Base-by-base conservation (phyloP, 148 eudicot species). In the Spergularia bocconei region DNA sequence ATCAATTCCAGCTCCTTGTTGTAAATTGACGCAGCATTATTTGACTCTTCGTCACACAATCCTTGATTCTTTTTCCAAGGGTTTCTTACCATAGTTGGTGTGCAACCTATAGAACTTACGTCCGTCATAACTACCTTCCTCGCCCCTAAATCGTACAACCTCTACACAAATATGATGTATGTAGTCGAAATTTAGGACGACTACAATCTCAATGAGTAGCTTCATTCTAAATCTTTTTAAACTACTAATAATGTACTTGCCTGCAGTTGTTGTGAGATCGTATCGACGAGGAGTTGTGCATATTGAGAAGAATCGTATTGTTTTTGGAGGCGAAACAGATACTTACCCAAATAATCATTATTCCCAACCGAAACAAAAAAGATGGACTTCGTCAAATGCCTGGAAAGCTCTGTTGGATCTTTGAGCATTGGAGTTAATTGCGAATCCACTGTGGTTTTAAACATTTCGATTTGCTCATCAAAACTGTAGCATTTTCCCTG, bases 401-500 rank as follows among this genome's bases (percentile, higher is more conserved):
- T 20, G 6, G 79, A 75, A 11, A 84, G 48, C 44, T 63, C 36
- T n/a, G 55, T 41, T 9, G 19, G 5, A 72, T 23, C 64, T 53
- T 69, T 33, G 3, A 60, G 71, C 7, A 69, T 73, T 33, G 29
- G 58, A 0, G 52, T 70, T 63, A 87, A 50, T 8, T 80, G 63
- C 3, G 14, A 10, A 23, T 83, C 20, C 11, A 91, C 79, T 50
- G 87, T 87, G 19, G 13, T 5, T 11, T 69, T 61, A 48, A 91
- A 87, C 50, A 82, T 39, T 3, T 63, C 75, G 2, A 91, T 72
- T 72, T 91, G 96, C 11, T 79, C 81, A 12, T 60, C 85, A 38
- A 91, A 82, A 74, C 76, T 77, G 58, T 87, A 80, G 87, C 91
- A 87, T 66, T 71, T 57, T 2, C 92, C 92, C 91, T 88, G 80